Evolutionary conservation across 169 alveolate species (phyloP).

Genomic region (Eimeria brunetti): DNA sequence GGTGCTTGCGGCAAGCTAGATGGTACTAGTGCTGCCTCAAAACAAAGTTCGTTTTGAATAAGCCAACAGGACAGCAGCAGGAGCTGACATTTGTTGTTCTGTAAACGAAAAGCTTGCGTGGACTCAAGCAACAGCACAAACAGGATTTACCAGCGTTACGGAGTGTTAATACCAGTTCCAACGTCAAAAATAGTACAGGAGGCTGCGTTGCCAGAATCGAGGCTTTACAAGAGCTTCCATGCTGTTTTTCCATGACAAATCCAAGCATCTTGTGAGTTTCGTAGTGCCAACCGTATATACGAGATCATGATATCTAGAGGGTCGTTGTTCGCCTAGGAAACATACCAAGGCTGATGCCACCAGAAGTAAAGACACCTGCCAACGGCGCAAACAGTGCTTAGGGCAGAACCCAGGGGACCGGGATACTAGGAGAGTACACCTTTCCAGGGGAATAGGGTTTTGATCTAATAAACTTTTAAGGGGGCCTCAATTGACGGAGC

Average conservation of each 20-base stretch:
- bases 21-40: neutral
- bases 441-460: neutral
- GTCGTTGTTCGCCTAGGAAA: no score
- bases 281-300: neutral
- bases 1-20: neutral
- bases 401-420: neutral
- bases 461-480: neutral
- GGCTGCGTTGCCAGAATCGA: neutral
- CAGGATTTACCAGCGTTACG: neutral
- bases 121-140: neutral
- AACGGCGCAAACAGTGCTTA: no score
- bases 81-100: neutral
- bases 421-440: neutral
- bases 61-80: neutral
- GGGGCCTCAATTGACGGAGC: neutral
- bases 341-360: no score
- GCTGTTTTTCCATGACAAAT: neutral
- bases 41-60: neutral
- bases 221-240: neutral
- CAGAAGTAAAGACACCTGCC: no score
- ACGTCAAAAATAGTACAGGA: neutral
- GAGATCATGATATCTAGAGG: neutral
- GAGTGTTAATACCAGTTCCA: neutral
- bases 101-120: neutral
- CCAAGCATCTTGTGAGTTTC: neutral